Conservation (phyloP, 805 yeast genomes). For the Saccharomycopsis sp. region DNA sequence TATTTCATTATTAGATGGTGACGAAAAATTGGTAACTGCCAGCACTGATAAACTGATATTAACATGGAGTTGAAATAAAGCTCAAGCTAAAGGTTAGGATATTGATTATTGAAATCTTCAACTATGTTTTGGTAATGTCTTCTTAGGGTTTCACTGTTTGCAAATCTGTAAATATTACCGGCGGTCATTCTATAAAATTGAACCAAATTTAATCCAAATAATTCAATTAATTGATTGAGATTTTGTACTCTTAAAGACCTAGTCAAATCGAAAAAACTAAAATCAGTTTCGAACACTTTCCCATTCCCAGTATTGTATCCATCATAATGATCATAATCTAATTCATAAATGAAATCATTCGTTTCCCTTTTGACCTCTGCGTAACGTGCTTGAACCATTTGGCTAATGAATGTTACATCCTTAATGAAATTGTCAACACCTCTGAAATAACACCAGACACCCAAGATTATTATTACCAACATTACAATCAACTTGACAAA, state of each 20-base stretch:
- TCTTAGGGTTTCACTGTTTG: slow-evolving; percentile 1
- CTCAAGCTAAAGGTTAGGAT: slow-evolving; percentile 2
- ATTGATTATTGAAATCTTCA: slow-evolving; percentile 8
- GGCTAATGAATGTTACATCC: slow-evolving; percentile 5
- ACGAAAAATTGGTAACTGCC: background rate
- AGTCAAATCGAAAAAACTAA: slow-evolving; percentile 2
- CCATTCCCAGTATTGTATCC: background rate
- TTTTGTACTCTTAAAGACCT: slow-evolving; percentile 2
- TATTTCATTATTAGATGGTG: background rate
- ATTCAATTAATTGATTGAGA: slow-evolving; percentile 8
- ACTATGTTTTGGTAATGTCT: slow-evolving; percentile 4
- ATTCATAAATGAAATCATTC: slow-evolving; percentile 1
- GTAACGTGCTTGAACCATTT: background rate
- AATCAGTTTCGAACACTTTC: too few relatives aligned
- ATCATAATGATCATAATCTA: slow-evolving; percentile 3
- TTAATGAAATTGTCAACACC: slow-evolving; percentile 4
- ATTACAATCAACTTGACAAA: slow-evolving; percentile 10
- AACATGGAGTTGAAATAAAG: background rate
- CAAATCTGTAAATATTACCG: background rate
- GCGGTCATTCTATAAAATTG: slow-evolving; percentile 10
- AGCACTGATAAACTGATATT: slow-evolving; percentile 5
- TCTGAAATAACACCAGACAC: slow-evolving; percentile 13
- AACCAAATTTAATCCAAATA: slow-evolving; percentile 15
- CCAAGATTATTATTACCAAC: background rate
- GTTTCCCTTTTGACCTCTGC: slow-evolving; percentile 3